phyloP scores from a whole-genome alignment of 1,284 basidiomycete genomes.

The Papiliotrema laurentii region DNA sequence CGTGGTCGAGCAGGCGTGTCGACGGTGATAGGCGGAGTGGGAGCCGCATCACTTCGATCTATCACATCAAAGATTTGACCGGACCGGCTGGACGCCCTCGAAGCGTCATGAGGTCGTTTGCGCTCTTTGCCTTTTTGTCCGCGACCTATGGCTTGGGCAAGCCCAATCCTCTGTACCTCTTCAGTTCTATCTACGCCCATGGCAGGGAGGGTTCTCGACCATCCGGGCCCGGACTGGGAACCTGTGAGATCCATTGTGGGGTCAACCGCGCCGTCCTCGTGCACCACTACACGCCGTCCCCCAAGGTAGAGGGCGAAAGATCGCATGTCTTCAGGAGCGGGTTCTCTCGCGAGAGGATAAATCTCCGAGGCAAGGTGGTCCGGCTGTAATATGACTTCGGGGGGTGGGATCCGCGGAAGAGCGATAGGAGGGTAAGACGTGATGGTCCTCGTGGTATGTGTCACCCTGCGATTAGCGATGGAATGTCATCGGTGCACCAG shows the following conservation, averaged over 20 bases:
- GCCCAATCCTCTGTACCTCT: constrained; percentile 14
- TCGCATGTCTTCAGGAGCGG: constrained; percentile 40
- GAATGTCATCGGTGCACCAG: no score
- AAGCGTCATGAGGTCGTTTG: constrained; percentile 30
- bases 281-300: constrained; percentile 36
- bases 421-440: constrained; percentile 43
- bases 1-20: constrained; percentile 6
- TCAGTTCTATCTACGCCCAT: neutral
- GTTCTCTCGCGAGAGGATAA: constrained; percentile 41
- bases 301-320: constrained; percentile 40
- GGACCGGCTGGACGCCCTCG: constrained; percentile 8
- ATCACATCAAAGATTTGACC: neutral
- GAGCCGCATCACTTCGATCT: neutral
- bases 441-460: constrained; percentile 40
- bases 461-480: constrained; percentile 32
- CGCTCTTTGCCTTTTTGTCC: constrained; percentile 35
- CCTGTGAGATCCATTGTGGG: neutral
- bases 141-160: constrained; percentile 21
- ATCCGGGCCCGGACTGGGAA: constrained; percentile 21
- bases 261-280: constrained; percentile 29
- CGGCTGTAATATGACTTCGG: constrained; percentile 28
- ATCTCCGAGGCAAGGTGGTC: constrained; percentile 22
- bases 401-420: constrained; percentile 37
- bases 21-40: constrained; percentile 16
- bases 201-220: constrained; percentile 8